A percentile compares a stretch with the other conserved stretches of the same genome.
Conservation (phyloP, 140 eudicot species). For the Erigeron philadelphicus region DNA sequence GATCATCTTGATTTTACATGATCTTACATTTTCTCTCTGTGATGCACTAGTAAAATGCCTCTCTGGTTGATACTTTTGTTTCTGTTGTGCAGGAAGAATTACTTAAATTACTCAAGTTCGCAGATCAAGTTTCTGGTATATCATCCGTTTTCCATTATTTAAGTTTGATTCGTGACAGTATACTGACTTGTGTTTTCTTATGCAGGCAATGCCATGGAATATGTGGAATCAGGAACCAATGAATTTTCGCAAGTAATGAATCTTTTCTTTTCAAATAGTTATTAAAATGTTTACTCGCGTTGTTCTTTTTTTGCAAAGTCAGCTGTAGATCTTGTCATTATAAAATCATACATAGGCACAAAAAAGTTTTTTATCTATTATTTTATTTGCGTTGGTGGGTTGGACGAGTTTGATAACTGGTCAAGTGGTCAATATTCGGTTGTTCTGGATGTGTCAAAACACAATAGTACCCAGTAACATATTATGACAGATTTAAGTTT, state of each 20-base stretch:
- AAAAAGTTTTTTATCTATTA: too few species aligned
- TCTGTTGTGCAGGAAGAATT: slow-evolving; percentile 62
- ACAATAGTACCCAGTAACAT: too few species aligned
- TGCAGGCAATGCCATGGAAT: slow-evolving; percentile 54
- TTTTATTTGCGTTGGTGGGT: too few species aligned
- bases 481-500: too few species aligned
- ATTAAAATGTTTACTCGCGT: background rate
- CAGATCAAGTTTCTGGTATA: slow-evolving; percentile 68
- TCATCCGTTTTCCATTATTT: slow-evolving; percentile 11
- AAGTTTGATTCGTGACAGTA: slow-evolving; percentile 10
- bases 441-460: too few species aligned
- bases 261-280: background rate
- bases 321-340: too few species aligned
- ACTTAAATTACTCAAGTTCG: slow-evolving; percentile 59
- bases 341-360: too few species aligned
- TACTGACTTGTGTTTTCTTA: slow-evolving; percentile 17
- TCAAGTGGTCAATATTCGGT: too few species aligned
- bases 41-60: background rate
- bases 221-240: slow-evolving; percentile 42
- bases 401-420: too few species aligned
- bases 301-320: background rate
- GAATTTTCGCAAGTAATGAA: slow-evolving; percentile 55
- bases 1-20: slow-evolving; percentile 9
- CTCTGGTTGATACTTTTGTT: slow-evolving; percentile 13
- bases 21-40: slow-evolving; percentile 10